Evolutionary conservation across 169 alveolate species (phyloP).

Genomic region (Plasmodium inui): DNA sequence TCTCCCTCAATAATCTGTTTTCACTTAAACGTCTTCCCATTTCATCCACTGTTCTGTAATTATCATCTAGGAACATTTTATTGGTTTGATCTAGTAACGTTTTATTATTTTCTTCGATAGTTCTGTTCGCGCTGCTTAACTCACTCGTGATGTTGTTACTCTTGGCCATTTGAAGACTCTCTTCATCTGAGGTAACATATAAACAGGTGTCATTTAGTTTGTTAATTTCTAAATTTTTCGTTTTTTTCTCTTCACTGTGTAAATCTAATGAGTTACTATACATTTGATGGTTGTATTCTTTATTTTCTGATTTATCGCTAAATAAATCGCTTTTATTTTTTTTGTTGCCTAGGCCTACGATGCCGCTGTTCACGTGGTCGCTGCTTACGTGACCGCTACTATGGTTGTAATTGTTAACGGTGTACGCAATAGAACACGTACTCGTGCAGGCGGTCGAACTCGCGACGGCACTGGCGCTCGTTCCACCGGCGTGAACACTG

Average conservation of each 20-base stretch:
- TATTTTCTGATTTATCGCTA: conserved; percentile 15
- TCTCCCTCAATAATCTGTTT: conserved; percentile 18
- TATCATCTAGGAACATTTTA: conserved; percentile 4
- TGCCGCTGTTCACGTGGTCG: not conserved
- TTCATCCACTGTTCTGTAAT: conserved; percentile 34
- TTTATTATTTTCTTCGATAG: conserved; percentile 46
- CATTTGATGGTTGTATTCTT: conserved; percentile 13
- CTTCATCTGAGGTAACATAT: conserved; percentile 74
- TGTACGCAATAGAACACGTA: not conserved
- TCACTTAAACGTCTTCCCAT: conserved; percentile 12
- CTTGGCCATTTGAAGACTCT: conserved; percentile 9
- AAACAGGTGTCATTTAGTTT: conserved; percentile 63
- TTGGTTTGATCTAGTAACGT: conserved; percentile 24
- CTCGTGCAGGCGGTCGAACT: not conserved
- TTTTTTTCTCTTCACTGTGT: conserved; percentile 23
- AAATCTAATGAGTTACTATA: conserved; percentile 26
- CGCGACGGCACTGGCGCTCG: not conserved
- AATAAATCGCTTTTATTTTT: conserved; percentile 42
- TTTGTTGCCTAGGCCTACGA: conserved; percentile 8
- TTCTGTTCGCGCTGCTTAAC: not conserved
- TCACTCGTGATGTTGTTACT: conserved; percentile 1
- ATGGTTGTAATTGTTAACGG: not conserved
- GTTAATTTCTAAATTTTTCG: conserved; percentile 29
- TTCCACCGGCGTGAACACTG: conserved; percentile 6
- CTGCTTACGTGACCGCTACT: not conserved